These are phyloP conservation scores for Epichloe typhina DNA, from an alignment of 2,329 filamentous ascomycete genomes.

Conservation along the genomic window DNA sequence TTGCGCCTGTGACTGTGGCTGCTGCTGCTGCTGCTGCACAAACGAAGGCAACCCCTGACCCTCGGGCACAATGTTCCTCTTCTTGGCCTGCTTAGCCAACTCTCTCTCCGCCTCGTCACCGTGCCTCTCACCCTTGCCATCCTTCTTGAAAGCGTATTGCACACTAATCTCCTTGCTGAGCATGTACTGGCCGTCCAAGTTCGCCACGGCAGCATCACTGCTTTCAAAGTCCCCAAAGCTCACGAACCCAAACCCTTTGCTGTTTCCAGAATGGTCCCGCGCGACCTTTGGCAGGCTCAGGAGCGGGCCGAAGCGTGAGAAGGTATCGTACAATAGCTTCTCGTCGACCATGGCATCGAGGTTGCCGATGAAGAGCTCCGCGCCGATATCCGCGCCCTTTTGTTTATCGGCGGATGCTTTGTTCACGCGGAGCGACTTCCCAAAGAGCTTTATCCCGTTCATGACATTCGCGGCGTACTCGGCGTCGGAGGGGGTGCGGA, in stretches of 20 bases:
- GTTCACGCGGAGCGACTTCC: conserved; percentile 93
- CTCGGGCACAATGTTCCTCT: conserved; percentile 80
- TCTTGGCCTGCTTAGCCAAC: conserved; percentile 83
- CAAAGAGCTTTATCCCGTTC: conserved; percentile 87
- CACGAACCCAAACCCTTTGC: conserved; percentile 94
- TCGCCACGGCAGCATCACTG: conserved; percentile 78
- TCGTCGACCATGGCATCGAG: conserved; percentile 90
- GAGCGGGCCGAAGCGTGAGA: conserved; percentile 80
- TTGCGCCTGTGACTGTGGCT: conserved; percentile 4
- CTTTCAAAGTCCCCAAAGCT: conserved; percentile 88
- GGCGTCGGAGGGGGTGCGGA: conserved; percentile 86
- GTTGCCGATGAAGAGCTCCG: conserved; percentile 94
- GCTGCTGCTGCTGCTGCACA: conserved; percentile 44
- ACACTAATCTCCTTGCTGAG: conserved; percentile 95
- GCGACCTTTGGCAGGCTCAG: conserved; percentile 81
- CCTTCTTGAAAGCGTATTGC: conserved; percentile 98
- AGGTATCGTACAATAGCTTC: conserved; percentile 88
- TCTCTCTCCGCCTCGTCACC: conserved; percentile 88
- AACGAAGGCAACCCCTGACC: conserved; percentile 63
- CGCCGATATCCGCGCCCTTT: conserved; percentile 83
- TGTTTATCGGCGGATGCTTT: conserved; percentile 89
- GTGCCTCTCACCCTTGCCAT: conserved; percentile 91
- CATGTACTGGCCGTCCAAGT: conserved; percentile 92
- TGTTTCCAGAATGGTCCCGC: conserved; percentile 74
- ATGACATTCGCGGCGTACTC: conserved; percentile 95